Evolutionary conservation across 768 basidiomycete species (phyloP).

Genomic region (Kwoniella mangroviensis): DNA sequence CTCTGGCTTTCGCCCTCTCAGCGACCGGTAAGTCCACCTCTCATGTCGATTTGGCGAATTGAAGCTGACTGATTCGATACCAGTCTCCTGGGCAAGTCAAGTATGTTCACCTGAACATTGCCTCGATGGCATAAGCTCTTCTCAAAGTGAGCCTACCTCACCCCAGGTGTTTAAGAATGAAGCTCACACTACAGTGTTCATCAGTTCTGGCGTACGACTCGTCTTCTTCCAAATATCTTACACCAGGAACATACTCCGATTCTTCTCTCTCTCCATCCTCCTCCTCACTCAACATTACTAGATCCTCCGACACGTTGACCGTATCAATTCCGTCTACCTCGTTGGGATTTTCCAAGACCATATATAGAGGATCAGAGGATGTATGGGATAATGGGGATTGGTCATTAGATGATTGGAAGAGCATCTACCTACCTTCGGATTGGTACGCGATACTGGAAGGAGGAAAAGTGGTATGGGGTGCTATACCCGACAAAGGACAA

Average conservation of each 20-base stretch:
- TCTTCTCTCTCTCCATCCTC: constrained; percentile 26
- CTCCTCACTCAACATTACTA: constrained; percentile 14
- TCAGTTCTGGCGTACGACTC: constrained; percentile 29
- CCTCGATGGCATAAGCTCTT: constrained; percentile 33
- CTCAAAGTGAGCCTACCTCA: constrained; percentile 6
- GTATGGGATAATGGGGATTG: constrained; percentile 17
- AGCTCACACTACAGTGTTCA: background rate
- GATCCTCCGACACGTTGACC: background rate
- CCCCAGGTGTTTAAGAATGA: too few species aligned
- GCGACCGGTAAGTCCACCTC: constrained; percentile 1
- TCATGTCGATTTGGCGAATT: background rate
- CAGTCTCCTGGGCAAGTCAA: constrained; percentile 20
- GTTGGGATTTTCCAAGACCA: constrained; percentile 19
- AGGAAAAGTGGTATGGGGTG: constrained; percentile 44
- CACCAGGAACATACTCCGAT: constrained; percentile 24
- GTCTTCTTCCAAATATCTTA: constrained; percentile 9
- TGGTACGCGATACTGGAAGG: constrained; percentile 40
- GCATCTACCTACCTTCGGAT: constrained; percentile 37
- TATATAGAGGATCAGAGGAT: constrained; percentile 22
- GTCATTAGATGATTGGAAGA: constrained; percentile 29
- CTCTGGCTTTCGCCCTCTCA: constrained; percentile 12
- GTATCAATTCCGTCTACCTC: constrained; percentile 33
- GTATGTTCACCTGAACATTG: constrained; percentile 32
- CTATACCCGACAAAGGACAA: constrained; percentile 31
- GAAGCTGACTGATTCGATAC: background rate